These are phyloP conservation scores for Cryptosporidium viatorum DNA, from an alignment of 169 alveolate genomes.

Conservation along the genomic window DNA sequence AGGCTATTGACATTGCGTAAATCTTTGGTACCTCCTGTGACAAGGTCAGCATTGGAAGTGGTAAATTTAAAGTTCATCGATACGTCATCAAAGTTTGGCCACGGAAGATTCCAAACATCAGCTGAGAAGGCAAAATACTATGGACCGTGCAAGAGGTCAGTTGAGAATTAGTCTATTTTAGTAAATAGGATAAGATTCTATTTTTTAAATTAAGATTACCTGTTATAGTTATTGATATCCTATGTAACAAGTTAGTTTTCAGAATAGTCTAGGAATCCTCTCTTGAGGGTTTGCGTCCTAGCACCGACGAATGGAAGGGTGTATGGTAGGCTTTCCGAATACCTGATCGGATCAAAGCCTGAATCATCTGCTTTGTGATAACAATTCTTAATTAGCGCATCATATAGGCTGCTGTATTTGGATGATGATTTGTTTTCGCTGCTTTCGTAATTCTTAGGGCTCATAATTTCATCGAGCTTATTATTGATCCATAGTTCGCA, in stretches of 20 bases:
- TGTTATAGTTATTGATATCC: background rate
- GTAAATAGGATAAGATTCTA: background rate
- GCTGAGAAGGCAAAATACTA: constrained; percentile 98
- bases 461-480: constrained; percentile 28
- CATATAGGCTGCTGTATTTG: background rate
- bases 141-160: constrained; percentile 92
- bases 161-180: constrained; percentile 3
- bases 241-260: background rate
- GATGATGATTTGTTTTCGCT: background rate
- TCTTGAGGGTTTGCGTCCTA: background rate
- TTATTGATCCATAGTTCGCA: constrained; percentile 9
- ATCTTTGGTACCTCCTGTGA: constrained; percentile 93
- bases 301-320: background rate
- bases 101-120: constrained; percentile 99
- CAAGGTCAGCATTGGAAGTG: constrained; percentile 94
- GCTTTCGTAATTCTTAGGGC: background rate
- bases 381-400: constrained; percentile 20
- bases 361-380: constrained; percentile 15
- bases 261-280: constrained; percentile 14
- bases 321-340: constrained; percentile 15
- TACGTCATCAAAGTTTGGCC: constrained; percentile 99
- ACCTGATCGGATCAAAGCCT: constrained; percentile 29
- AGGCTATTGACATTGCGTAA: constrained; percentile 97
- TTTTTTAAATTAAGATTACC: background rate
- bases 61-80: constrained; percentile 98